Base-by-base conservation (phyloP, 2,329 filamentous ascomycete species). In the Scedosporium minutisporum region DNA sequence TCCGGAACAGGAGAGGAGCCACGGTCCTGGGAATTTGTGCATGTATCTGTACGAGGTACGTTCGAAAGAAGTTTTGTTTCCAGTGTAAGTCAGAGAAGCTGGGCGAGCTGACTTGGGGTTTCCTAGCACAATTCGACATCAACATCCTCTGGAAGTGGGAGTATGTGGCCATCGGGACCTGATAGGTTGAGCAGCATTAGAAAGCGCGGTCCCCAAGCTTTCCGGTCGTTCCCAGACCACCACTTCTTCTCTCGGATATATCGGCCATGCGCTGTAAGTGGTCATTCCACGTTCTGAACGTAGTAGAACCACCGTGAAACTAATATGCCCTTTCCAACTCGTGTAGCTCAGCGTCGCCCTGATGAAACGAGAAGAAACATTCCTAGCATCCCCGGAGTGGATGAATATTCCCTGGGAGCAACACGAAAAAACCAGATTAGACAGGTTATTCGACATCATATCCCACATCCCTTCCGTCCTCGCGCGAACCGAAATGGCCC, bases 161-260 rank as follows among this genome's bases (percentile, higher is more conserved):
- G n/a, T 18, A 16, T 25, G n/a, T 53, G 23, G 44, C 2, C 4
- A 5, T 51, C 44, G 2, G 21, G 29, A 29, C 14, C 12, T 2
- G 44, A 38, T 12, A 2, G 1, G 14, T 21, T 23, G 23, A 61
- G 59, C 59, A 10, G 65, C 9, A 70, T 82, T 59, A 74, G 73
- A 57, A 74, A 73, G 25, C 69, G 74, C 18, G 81, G 82, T 0
- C 79, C 83, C 0, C 70, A 72, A 3, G 69, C 72, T 51, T 85
- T 83, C 64, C 74, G 74, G 44, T 71, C 71, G 0, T 85, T 85
- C 61, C 83, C 83, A 1, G 75, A 79, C 10, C 83, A 85, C 63
- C 82, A 85, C 67, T 84, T 82, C 68, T 85, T 85, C 63, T 77
- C 78, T 25, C 76, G 82, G 10, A 75, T 85, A 4, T 85, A 81